Percentiles rank a stretch among this genome's conserved stretches.
Evolutionary conservation across 73 alveolate genomes (phyloP).

Genomic region (Breviolum minutum): DNA sequence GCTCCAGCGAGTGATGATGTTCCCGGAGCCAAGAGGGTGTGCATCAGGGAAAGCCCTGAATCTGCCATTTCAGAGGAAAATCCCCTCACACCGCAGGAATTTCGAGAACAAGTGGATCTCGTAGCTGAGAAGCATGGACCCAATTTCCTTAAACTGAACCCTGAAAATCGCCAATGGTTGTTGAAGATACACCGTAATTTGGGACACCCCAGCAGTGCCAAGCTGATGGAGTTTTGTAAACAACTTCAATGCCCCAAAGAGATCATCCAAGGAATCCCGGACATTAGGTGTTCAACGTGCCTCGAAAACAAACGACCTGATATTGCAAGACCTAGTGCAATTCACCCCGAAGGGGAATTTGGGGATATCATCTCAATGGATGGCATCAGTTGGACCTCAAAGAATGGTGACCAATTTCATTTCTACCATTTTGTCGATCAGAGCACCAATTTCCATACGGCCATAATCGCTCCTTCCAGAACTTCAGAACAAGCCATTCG

Average conservation of each 20-base stretch:
- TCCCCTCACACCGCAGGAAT: too few species aligned
- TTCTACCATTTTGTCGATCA: conserved; percentile 6
- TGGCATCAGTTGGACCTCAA: not conserved
- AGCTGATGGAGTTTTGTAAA: not conserved
- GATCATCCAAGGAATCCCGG: not conserved
- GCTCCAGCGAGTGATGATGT: too few species aligned
- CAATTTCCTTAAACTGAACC: not conserved
- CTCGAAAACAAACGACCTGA: not conserved
- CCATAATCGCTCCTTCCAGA: not conserved
- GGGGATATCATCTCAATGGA: not conserved
- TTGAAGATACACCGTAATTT: not conserved
- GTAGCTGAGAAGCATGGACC: not conserved
- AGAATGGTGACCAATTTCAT: not conserved
- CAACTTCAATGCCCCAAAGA: not conserved
- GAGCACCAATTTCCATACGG: not conserved
- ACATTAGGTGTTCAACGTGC: not conserved
- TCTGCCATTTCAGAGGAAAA: too few species aligned
- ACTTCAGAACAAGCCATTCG: not conserved
- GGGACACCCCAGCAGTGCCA: not conserved
- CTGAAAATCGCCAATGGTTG: not conserved
- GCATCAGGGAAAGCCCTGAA: too few species aligned
- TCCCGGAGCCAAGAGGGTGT: too few species aligned
- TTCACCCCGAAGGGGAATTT: not conserved
- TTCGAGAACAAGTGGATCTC: too few species aligned
- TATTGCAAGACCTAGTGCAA: not conserved